These are phyloP conservation scores for Castanea crenata DNA, from an alignment of 306 rosid genomes.

Conservation along the genomic window DNA sequence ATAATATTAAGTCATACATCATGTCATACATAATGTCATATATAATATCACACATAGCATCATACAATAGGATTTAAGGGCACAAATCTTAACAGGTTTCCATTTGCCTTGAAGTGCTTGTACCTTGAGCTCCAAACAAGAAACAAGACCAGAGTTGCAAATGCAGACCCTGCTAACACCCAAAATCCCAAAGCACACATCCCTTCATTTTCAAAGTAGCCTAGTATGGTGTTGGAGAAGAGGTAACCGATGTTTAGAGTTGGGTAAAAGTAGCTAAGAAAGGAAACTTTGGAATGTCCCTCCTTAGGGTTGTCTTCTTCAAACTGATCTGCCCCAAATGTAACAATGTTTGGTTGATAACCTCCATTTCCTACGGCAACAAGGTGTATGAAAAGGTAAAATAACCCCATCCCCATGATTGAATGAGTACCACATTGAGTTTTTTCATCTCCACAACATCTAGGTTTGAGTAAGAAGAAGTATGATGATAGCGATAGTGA, in stretches of 20 bases:
- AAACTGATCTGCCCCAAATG: slow-evolving; percentile 94
- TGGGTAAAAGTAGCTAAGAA: slow-evolving; percentile 96
- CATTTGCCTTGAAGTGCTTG: slow-evolving; percentile 85
- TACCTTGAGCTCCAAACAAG: slow-evolving; percentile 75
- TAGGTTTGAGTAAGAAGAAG: slow-evolving; percentile 75
- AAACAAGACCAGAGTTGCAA: slow-evolving; percentile 72
- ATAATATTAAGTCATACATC: too few species aligned
- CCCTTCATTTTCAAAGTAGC: slow-evolving; percentile 84
- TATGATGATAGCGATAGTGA: slow-evolving; percentile 71
- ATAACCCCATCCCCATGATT: slow-evolving; percentile 57
- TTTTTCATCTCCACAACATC: slow-evolving; percentile 69
- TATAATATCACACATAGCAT: too few species aligned
- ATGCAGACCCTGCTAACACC: slow-evolving; percentile 77
- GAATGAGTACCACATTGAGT: slow-evolving; percentile 69
- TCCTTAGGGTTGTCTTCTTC: slow-evolving; percentile 78
- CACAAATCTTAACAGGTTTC: slow-evolving; percentile 39
- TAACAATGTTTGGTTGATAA: slow-evolving; percentile 86
- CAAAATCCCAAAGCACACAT: slow-evolving; percentile 88
- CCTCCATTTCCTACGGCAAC: slow-evolving; percentile 93
- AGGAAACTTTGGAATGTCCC: slow-evolving; percentile 72
- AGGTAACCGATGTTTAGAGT: slow-evolving; percentile 89
- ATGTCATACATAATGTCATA: too few species aligned
- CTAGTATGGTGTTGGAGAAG: slow-evolving; percentile 93
- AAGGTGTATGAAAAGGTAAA: slow-evolving; percentile 87
- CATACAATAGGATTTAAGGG: too few species aligned